Evolutionary conservation across 164 flowering plant species (phyloP).

Genomic region (Nelumbo lutea): DNA sequence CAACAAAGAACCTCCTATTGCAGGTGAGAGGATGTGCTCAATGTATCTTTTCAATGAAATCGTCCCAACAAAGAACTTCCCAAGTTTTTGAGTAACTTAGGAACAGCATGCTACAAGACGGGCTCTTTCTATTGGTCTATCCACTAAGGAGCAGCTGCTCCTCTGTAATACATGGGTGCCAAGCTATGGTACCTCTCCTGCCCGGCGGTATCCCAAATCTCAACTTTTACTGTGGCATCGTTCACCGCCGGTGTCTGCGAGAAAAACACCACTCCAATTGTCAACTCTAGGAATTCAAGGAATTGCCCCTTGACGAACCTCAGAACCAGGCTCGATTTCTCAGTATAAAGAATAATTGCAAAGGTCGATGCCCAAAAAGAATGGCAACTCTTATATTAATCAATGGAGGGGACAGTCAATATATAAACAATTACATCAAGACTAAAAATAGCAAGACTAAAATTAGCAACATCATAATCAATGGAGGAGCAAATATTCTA

Average conservation of each 20-base stretch:
- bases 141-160: conserved; percentile 69
- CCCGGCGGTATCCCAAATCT: conserved; percentile 83
- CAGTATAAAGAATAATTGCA: no score
- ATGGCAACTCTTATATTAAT: no score
- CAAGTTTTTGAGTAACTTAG: conserved; percentile 12
- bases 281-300: no score
- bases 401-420: no score
- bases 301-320: conserved; percentile 68
- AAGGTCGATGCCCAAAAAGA: no score
- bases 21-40: neutral
- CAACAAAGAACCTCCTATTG: neutral
- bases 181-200: conserved; percentile 73
- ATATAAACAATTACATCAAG: no score
- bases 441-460: no score
- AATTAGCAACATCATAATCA: no score
- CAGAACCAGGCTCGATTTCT: conserved; percentile 65
- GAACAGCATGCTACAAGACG: conserved; percentile 59
- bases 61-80: no score
- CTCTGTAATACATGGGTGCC: conserved; percentile 80
- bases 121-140: conserved; percentile 56
- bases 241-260: conserved; percentile 55
- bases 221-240: conserved; percentile 59
- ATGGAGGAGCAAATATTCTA: no score
- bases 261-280: conserved; percentile 71
- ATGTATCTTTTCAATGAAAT: no score